Conservation (phyloP, 2,329 filamentous ascomycete genomes). For the Sarocladium brachiariae region DNA sequence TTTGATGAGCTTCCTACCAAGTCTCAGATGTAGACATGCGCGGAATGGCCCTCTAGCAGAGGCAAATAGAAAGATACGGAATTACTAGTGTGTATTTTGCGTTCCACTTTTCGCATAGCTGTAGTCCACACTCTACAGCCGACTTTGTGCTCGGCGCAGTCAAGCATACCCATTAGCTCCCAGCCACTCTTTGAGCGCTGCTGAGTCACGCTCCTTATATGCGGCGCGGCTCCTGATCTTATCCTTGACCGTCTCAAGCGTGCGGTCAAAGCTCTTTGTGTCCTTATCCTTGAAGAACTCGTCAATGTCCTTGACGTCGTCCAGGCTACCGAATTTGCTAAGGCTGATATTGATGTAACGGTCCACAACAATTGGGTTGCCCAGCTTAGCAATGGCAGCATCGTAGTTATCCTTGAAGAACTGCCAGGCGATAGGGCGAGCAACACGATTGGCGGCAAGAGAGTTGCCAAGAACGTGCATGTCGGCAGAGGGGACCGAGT, state of each 20-base stretch:
- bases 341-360: constrained; percentile 76
- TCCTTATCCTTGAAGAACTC: constrained; percentile 83
- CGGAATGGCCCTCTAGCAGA: no score
- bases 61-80: no score
- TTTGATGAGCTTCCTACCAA: no score
- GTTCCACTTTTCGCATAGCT: neutral
- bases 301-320: constrained; percentile 68
- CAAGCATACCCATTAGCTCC: constrained; percentile 38
- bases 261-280: constrained; percentile 78
- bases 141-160: constrained; percentile 14
- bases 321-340: constrained; percentile 67
- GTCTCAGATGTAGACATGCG: no score
- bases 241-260: constrained; percentile 77
- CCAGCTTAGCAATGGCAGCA: constrained; percentile 62
- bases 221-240: constrained; percentile 76
- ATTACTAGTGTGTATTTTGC: no score
- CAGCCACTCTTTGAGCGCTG: constrained; percentile 73
- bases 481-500: constrained; percentile 76
- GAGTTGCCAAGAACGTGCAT: constrained; percentile 74
- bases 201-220: constrained; percentile 73
- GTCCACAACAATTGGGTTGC: constrained; percentile 82
- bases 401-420: constrained; percentile 83
- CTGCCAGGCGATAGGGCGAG: constrained; percentile 72
- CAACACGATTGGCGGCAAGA: constrained; percentile 65
- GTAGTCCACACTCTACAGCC: neutral